Evolutionary conservation across 2,329 filamentous ascomycete species (phyloP), one percentile per base, ranked within the genome.

Genomic region (Corniculantispora saksenae): DNA sequence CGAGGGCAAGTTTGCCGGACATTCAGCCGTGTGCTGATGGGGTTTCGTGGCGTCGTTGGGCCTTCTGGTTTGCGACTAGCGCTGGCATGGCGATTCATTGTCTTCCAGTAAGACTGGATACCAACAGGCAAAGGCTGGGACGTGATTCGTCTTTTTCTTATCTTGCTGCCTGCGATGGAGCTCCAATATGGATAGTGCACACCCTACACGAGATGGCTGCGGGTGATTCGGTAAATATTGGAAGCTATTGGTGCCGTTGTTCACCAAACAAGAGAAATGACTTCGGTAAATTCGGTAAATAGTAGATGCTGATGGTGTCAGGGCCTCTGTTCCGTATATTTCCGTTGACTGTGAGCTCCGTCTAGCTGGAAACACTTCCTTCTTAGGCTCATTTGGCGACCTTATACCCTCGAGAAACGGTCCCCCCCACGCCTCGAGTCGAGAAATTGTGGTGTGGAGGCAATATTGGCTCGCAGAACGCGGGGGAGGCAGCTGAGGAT

Each of bases 71-170:
- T 61, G 8, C 47, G 58, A 53, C 58, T 53, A 61, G 58, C 58
- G 48, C 21, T 61, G 47, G 47, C 8, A 9, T 50, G 57, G 29
- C 47, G 50, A 63, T 56, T 55, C 40, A 63, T 56, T 62, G 5
- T 32, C 27, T n/a, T 38, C 15, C 25, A 9, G 45, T 8, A 21
- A 27, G 27, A 17, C 23, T 55, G n/a, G 60, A 21, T 48, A 25
- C 29, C 35, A 38, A 27, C 19, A n/a, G 6, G 17, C 19, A 15
- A 10, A 29, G 3, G 1, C 6, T 23, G 10, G 19, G 19, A 23
- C 45, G 50, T 63, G 51, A 63, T 63, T 63, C 40, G 60, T 19
- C 23, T 19, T n/a, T 43, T 38, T 29, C 29, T 56, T 56, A 63
- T 63, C 60, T 38, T 48, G 51, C 40, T 48, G 51, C 60, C 38